phyloP scores from a whole-genome alignment of 2,329 filamentous ascomycete genomes.

The Chaetomium sp. region DNA sequence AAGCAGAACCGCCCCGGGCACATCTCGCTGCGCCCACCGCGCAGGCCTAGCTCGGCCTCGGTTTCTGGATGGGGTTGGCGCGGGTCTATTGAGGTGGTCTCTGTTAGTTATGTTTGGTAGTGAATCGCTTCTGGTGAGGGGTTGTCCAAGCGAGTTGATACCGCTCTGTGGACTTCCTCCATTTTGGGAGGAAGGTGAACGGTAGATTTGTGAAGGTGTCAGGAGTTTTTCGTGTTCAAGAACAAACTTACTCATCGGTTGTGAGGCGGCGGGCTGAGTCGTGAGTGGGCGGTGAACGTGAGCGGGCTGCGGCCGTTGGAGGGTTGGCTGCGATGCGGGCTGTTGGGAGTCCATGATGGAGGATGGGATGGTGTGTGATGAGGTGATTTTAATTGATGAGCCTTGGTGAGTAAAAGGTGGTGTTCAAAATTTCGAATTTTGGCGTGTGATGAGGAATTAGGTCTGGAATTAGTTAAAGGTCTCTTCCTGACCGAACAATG shows the following conservation, averaged over 20 bases:
- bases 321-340: neutral
- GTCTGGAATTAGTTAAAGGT: too few species aligned
- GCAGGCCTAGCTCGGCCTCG: constrained; percentile 18
- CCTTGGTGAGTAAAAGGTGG: neutral
- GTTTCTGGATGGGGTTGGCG: constrained; percentile 24
- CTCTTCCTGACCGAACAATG: too few species aligned
- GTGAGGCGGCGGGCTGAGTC: constrained; percentile 14
- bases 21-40: constrained; percentile 26
- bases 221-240: too few species aligned
- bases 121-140: too few species aligned
- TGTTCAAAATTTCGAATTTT: too few species aligned
- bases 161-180: too few species aligned
- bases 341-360: neutral
- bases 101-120: too few species aligned
- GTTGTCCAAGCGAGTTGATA: too few species aligned
- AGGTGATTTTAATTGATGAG: neutral
- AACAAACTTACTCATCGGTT: constrained; percentile 17
- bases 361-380: neutral
- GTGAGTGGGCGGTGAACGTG: constrained; percentile 13
- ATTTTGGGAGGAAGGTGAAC: too few species aligned
- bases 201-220: too few species aligned
- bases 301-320: constrained; percentile 12
- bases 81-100: constrained; percentile 19
- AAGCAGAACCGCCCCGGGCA: constrained; percentile 36
- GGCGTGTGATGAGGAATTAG: too few species aligned